Base-by-base conservation (phyloP, 78 protist genomes). In the Dictyostelium citrinum region DNA sequence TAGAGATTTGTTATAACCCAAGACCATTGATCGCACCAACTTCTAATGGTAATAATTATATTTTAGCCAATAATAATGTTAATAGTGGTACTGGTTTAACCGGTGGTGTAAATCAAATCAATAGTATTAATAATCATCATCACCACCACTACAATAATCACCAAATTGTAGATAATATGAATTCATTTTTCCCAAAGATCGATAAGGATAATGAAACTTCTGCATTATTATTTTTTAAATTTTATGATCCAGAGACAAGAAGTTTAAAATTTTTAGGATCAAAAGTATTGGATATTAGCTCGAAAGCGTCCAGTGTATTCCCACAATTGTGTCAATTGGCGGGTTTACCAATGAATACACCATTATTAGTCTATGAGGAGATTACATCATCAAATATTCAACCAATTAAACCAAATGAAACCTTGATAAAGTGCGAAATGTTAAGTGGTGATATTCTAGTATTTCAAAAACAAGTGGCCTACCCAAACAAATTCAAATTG, bases 381-480 rank as follows among this genome's bases (percentile, higher is more conserved):
- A 24, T 88, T 49, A 64, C 93, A 33, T 29, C 37, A 58, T 24
- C 46, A 20, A 58, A 88, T 5, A 46, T 88, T 67, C 46, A 78
- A 45, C 86, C 79, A 1, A 67, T 88, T 17, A 46, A 49, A 24
- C 93, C 78, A 24, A 37, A 27, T 67, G 79, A 76, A 46, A 68
- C 85, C 20, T 68, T 88, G 31, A 37, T 8, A 6, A 31, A 67
- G 24, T 12, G 31, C 5, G 81, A 78, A 43, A 76, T 88, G 46
- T 39, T 16, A 8, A 78, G 27, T 79, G 93, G 93, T 88, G 93
- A 88, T 78, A 88, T 88, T 33, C 45, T 88, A 22, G 93, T 88
- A 8, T 88, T 78, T 45, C 93, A 88, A 78, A 88, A 78, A 68
- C 85, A 29, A 35, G 49, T 78, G 33, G n/a, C 58, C 29, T 41